These are phyloP conservation scores for Echinosophora koreensis DNA, from an alignment of 306 rosid genomes.

Conservation along the genomic window DNA sequence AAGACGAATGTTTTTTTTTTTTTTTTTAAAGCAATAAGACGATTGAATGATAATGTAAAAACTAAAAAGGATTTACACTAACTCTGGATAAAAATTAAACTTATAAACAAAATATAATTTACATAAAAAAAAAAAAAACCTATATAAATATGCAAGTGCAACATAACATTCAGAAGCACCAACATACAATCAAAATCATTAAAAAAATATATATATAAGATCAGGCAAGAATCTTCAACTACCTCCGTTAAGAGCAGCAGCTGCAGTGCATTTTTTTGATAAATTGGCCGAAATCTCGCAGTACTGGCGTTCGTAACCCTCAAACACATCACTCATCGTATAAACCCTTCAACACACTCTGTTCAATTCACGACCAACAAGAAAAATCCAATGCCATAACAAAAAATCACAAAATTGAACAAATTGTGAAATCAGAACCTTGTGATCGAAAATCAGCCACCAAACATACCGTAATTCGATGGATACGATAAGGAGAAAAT, in stretches of 20 bases:
- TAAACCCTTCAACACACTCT: slow-evolving; percentile 41
- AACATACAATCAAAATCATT: not conserved
- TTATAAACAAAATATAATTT: not conserved
- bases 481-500: not conserved
- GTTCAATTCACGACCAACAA: slow-evolving; percentile 46
- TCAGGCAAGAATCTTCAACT: slow-evolving; percentile 3
- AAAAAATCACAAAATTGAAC: too few species aligned
- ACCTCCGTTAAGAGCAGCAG: slow-evolving; percentile 85
- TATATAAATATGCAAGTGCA: too few species aligned
- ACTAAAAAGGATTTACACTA: too few species aligned
- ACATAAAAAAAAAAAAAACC: too few species aligned
- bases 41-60: too few species aligned
- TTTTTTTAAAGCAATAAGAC: too few species aligned
- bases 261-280: slow-evolving; percentile 70
- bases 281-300: slow-evolving; percentile 87
- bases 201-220: not conserved
- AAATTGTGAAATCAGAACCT: too few species aligned
- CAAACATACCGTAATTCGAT: slow-evolving; percentile 43
- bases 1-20: too few species aligned
- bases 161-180: not conserved
- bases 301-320: slow-evolving; percentile 89
- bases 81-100: not conserved
- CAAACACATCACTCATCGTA: slow-evolving; percentile 84
- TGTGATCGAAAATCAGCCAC: slow-evolving; percentile 11
- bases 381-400: too few species aligned